Percentiles rank a stretch among this genome's conserved stretches.
These are phyloP conservation scores for Colletotrichum siamense DNA, from an alignment of 2,329 filamentous ascomycete species.

Conservation along the genomic window DNA sequence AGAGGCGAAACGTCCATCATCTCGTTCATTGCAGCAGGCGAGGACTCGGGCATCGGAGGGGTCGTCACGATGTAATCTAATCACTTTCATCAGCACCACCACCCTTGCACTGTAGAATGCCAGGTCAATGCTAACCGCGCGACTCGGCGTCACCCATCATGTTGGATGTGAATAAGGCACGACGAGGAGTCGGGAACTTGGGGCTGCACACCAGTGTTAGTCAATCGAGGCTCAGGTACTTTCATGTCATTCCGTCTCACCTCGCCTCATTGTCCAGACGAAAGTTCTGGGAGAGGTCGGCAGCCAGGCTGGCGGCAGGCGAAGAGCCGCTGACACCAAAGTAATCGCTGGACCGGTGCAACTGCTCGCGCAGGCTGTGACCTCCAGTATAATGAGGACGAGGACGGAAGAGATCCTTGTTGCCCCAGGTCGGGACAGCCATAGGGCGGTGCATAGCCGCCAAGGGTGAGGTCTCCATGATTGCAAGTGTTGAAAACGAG, in stretches of 20 bases:
- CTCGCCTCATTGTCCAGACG: conserved; percentile 85
- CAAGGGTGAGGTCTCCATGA: conserved; percentile 91
- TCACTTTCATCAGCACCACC: conserved; percentile 26
- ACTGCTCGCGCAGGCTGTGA: conserved; percentile 78
- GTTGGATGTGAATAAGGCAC: conserved; percentile 81
- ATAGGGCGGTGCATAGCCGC: conserved; percentile 85
- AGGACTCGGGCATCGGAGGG: conserved; percentile 82
- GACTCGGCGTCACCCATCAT: conserved; percentile 64
- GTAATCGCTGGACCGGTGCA: conserved; percentile 73
- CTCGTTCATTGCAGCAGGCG: conserved; percentile 74
- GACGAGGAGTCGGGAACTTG: conserved; percentile 80
- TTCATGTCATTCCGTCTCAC: conserved; percentile 56
- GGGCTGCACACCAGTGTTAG: conserved; percentile 61
- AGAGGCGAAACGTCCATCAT: conserved; percentile 94
- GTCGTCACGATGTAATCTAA: conserved; percentile 76
- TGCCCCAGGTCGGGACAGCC: conserved; percentile 65
- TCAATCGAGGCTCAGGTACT: background rate
- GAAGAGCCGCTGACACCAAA: conserved; percentile 89
- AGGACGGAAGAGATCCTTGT: conserved; percentile 57
- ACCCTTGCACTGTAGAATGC: background rate
- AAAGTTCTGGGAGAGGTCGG: conserved; percentile 96
- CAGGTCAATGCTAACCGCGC: conserved; percentile 58
- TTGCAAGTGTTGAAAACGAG: conserved; percentile 24
- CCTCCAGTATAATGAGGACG: conserved; percentile 59
- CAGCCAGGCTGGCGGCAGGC: conserved; percentile 87